A percentile compares a stretch with the other conserved stretches of the same genome.
Evolutionary conservation across 2,329 filamentous ascomycete species (phyloP).

Genomic region (Aaosphaeria pasadenensis): DNA sequence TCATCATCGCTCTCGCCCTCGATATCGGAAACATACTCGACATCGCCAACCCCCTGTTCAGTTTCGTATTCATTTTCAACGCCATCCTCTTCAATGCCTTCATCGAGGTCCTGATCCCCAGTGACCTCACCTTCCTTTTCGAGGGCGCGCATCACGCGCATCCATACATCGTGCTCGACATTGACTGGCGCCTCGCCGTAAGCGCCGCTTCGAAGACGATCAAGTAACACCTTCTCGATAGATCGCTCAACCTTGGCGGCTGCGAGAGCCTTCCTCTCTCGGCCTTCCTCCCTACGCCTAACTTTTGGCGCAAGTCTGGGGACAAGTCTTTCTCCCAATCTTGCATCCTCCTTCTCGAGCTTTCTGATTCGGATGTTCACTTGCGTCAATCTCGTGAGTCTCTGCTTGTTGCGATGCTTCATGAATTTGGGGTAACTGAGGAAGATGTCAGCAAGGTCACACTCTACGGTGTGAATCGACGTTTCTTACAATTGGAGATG

Average conservation of each 20-base stretch:
- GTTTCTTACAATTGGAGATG: slow-evolving; percentile 57
- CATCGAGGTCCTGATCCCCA: slow-evolving; percentile 83
- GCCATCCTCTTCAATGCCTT: slow-evolving; percentile 77
- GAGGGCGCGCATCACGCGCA: slow-evolving; percentile 88
- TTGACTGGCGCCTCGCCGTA: slow-evolving; percentile 95
- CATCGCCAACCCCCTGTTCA: slow-evolving; percentile 67
- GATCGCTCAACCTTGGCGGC: slow-evolving; percentile 89
- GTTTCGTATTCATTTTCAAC: slow-evolving; percentile 63
- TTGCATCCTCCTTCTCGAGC: slow-evolving; percentile 83
- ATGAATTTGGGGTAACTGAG: slow-evolving; percentile 82
- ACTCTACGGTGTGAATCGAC: not conserved
- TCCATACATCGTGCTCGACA: slow-evolving; percentile 93
- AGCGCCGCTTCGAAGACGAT: slow-evolving; percentile 83
- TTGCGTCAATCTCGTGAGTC: slow-evolving; percentile 86
- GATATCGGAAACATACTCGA: slow-evolving; percentile 92
- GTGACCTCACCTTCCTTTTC: slow-evolving; percentile 82
- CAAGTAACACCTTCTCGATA: slow-evolving; percentile 92
- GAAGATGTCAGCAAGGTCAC: not conserved
- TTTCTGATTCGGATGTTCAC: slow-evolving; percentile 76
- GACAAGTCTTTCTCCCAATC: slow-evolving; percentile 83
- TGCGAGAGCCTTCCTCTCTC: slow-evolving; percentile 50
- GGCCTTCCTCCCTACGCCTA: slow-evolving; percentile 47
- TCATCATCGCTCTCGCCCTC: slow-evolving; percentile 73
- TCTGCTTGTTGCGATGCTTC: slow-evolving; percentile 93
- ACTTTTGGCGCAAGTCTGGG: slow-evolving; percentile 91